A percentile compares a stretch with the other conserved stretches of the same genome.
phyloP scores from a whole-genome alignment of 441 rosid species.

The Breynia disticha region DNA sequence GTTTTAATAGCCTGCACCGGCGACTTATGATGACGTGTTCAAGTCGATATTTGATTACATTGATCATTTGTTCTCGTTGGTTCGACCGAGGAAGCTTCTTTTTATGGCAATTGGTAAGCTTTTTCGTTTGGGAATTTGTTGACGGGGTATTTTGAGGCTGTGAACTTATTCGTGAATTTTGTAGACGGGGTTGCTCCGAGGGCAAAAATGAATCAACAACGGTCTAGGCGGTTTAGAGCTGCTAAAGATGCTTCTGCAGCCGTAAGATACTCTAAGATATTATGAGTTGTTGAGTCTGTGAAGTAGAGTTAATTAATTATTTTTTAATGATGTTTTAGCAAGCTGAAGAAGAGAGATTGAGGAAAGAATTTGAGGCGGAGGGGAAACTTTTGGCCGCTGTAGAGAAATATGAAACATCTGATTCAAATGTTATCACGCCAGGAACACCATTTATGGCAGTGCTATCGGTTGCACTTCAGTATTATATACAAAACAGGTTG shows the following conservation, averaged over 20 bases:
- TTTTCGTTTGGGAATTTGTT: no score
- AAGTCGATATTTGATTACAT: constrained; percentile 75
- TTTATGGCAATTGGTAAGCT: constrained; percentile 84
- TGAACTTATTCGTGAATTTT: constrained; percentile 9
- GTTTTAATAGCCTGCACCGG: constrained; percentile 77
- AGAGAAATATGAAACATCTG: constrained; percentile 72
- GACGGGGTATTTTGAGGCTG: neutral
- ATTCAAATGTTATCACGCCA: constrained; percentile 96
- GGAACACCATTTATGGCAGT: constrained; percentile 91
- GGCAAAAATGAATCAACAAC: constrained; percentile 99
- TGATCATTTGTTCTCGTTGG: constrained; percentile 77
- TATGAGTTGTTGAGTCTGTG: no score
- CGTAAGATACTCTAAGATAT: constrained; percentile 30
- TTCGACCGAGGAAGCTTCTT: constrained; percentile 93
- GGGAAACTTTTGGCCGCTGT: constrained; percentile 45
- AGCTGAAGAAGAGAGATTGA: constrained; percentile 89
- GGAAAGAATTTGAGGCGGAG: constrained; percentile 66
- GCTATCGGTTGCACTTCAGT: constrained; percentile 82
- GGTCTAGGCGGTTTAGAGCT: constrained; percentile 87
- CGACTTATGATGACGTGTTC: constrained; percentile 82
- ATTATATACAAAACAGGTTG: constrained; percentile 75
- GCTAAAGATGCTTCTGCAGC: constrained; percentile 96
- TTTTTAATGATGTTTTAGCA: constrained; percentile 33
- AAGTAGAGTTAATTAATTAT: neutral
- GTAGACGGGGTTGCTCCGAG: constrained; percentile 98